Percentiles rank a stretch among this genome's conserved stretches.
Conservation (phyloP, 805 yeast species). For the Candida michaelii region DNA sequence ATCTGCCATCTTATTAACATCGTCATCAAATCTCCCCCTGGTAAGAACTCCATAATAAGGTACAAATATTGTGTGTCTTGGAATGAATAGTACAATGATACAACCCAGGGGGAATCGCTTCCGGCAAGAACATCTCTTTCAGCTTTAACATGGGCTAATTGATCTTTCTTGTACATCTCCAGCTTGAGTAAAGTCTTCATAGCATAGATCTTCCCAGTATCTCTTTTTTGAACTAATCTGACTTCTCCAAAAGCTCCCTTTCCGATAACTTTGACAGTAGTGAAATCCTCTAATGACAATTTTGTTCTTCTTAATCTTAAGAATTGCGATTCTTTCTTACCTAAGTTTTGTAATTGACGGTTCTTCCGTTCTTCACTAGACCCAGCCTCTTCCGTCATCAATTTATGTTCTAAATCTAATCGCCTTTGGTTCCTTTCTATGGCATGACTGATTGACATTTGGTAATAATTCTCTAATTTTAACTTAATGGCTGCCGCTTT, state of each 20-base stretch:
- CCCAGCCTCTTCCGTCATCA: slow-evolving; percentile 63
- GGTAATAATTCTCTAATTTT: slow-evolving; percentile 80
- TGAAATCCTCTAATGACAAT: slow-evolving; percentile 77
- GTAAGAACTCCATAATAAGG: slow-evolving; percentile 76
- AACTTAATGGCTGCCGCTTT: slow-evolving; percentile 81
- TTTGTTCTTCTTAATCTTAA: slow-evolving; percentile 82
- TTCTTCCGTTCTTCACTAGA: slow-evolving; percentile 79
- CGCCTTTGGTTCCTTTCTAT: slow-evolving; percentile 94
- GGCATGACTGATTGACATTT: slow-evolving; percentile 84
- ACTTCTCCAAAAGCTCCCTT: slow-evolving; percentile 99
- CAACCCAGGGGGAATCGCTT: slow-evolving; percentile 87
- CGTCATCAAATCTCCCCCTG: slow-evolving; percentile 90
- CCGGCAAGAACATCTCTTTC: slow-evolving; percentile 94
- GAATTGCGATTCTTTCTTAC: slow-evolving; percentile 86
- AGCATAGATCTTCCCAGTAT: slow-evolving; percentile 88
- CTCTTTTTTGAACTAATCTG: slow-evolving; percentile 86
- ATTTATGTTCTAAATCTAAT: slow-evolving; percentile 73
- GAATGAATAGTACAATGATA: slow-evolving; percentile 75
- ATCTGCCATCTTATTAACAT: slow-evolving; percentile 94
- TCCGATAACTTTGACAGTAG: slow-evolving; percentile 87
- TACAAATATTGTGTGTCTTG: slow-evolving; percentile 76
- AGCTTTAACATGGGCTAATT: slow-evolving; percentile 92
- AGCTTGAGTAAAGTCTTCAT: slow-evolving; percentile 89
- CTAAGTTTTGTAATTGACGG: slow-evolving; percentile 77
- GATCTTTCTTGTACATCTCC: slow-evolving; percentile 95